Conservation (phyloP, 257 asterid species). For the Solanum piurae region DNA sequence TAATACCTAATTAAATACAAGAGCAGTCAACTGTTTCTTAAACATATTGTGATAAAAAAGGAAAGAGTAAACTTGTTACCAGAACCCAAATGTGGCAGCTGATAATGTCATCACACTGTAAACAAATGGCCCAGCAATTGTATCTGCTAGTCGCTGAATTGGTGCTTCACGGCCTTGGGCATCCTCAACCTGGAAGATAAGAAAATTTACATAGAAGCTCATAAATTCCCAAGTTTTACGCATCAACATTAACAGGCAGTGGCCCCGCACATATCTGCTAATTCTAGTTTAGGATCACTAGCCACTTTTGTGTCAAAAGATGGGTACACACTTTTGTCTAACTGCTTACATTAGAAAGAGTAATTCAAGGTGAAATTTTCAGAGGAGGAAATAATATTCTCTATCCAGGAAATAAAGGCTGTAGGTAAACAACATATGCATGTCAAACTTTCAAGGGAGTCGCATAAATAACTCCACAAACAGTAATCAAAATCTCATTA, state of each 20-base stretch:
- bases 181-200: conserved; percentile 74
- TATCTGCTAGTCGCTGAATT: conserved; percentile 95
- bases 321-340: not conserved
- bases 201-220: not conserved
- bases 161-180: conserved; percentile 99
- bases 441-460: not conserved
- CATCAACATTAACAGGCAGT: not conserved
- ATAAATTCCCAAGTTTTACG: not conserved
- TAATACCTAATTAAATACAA: not conserved
- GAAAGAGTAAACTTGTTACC: conserved; percentile 41
- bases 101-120: conserved; percentile 87
- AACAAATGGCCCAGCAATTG: conserved; percentile 97
- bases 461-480: not conserved
- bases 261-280: not conserved
- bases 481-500: not conserved
- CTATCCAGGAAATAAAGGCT: not conserved
- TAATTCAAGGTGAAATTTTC: not conserved
- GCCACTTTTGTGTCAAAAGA: not conserved
- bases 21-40: not conserved
- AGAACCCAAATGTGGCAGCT: conserved; percentile 88
- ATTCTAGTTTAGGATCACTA: not conserved
- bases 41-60: not conserved
- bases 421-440: not conserved
- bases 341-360: not conserved
- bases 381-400: not conserved